Evolutionary conservation across 2,329 filamentous ascomycete genomes (phyloP), one percentile per base, ranked within the genome.

Genomic region (Sarocladium strictum): DNA sequence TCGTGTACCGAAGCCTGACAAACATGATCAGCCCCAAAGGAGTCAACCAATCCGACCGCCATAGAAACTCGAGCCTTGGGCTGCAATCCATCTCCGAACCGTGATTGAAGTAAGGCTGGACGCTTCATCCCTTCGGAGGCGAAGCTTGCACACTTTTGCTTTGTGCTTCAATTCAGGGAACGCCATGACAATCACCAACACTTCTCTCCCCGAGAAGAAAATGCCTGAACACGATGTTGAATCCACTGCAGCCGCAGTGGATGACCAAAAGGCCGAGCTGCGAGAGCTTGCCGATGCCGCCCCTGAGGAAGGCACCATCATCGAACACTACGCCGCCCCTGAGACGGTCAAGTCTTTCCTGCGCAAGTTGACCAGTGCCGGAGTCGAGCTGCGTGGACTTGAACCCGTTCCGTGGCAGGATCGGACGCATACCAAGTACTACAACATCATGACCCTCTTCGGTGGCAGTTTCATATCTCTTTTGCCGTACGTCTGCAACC

Each of bases 391-490:
- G 5, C 43, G 43, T 49, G 43, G 43, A 15, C 43, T 49, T 14
- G 43, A 49, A n/a, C 43, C 43, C 5, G 43, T 49, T 3, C 43
- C 43, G n/a, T 27, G 7, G 43, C 43, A 49, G 19, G 43, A 49
- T 49, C 23, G 43, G 17, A 49, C 43, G 14, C 43, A 49, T 49
- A 49, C 43, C 23, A 49, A 49, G 24, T 49, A 49, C 43, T 49
- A 49, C 24, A 49, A 49, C 43, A 49, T 49, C 26, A 49, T 49
- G 43, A 49, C 43, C 15, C 43, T 49, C 5, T 49, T 49, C 17
- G 43, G 43, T 17, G 43, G 43, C 10, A 49, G 43, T 19, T 49
- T 49, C 43, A 49, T 49, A 10, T 49, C 43, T 19, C 24, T 49
- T 12, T 17, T 49, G 23, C 43, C 43, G 43, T 49, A 49, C 6